Conservation (phyloP, 495 filamentous ascomycete genomes). For the Xylaria bambusicola region DNA sequence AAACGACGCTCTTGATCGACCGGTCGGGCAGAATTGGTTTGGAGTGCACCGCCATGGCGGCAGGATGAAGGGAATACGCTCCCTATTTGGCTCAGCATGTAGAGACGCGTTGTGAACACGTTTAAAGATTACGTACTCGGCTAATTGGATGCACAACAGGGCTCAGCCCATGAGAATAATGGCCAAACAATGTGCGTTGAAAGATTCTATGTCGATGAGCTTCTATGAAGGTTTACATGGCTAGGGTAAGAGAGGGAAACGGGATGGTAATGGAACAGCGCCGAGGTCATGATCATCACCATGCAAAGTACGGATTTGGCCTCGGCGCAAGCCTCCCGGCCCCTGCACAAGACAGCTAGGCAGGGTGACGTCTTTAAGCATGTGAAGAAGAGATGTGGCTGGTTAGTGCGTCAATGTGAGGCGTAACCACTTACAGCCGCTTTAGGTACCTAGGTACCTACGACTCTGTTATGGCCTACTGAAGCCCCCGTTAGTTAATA, state of each 20-base stretch:
- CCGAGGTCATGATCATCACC: too few species aligned
- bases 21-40: slow-evolving; percentile 69
- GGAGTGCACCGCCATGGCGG: slow-evolving; percentile 76
- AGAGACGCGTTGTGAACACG: too few species aligned
- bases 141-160: background rate
- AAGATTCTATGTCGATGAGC: too few species aligned
- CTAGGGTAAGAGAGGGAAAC: too few species aligned
- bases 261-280: too few species aligned
- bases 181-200: background rate
- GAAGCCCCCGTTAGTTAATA: too few species aligned
- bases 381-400: slow-evolving; percentile 4
- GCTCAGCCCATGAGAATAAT: slow-evolving; percentile 14
- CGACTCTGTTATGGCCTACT: too few species aligned
- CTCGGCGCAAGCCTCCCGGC: slow-evolving; percentile 32
- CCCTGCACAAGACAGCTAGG: background rate
- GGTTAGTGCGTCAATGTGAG: too few species aligned
- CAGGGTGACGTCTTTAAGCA: slow-evolving; percentile 31
- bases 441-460: too few species aligned
- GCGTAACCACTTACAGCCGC: too few species aligned
- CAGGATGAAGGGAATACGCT: slow-evolving; percentile 10
- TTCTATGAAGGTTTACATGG: too few species aligned
- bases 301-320: slow-evolving; percentile 10
- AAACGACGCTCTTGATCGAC: slow-evolving; percentile 72
- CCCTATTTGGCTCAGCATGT: slow-evolving; percentile 11
- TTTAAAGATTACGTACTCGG: too few species aligned